phyloP scores from a whole-genome alignment of 495 filamentous ascomycete species.

The Penicillium simplicissimum region DNA sequence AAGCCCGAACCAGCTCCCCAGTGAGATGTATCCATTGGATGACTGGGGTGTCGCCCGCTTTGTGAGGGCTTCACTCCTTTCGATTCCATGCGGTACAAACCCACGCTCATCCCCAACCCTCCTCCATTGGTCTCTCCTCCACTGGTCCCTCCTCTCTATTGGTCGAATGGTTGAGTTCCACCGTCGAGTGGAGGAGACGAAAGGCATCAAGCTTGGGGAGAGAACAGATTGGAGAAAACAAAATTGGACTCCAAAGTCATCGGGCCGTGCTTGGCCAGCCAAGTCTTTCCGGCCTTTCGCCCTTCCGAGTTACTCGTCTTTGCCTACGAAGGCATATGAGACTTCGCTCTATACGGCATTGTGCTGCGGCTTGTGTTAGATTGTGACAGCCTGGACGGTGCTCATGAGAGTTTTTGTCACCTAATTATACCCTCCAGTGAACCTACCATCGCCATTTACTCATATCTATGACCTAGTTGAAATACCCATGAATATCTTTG shows the following conservation, averaged over 20 bases:
- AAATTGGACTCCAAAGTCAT: not conserved
- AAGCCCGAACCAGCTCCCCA: conserved; percentile 18
- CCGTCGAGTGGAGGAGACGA: not conserved
- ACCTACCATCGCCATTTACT: not conserved
- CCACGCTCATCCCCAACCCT: not conserved
- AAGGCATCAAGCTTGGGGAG: not conserved
- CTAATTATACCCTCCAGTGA: not conserved
- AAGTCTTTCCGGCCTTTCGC: not conserved
- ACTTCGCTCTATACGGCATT: not conserved
- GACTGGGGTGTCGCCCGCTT: not conserved
- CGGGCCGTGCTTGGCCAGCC: not conserved
- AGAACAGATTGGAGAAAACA: not conserved
- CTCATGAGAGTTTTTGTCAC: not conserved
- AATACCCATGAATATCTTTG: conserved; percentile 10
- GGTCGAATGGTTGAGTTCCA: not conserved
- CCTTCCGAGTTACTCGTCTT: not conserved
- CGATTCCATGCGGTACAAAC: not conserved
- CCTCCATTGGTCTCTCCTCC: too few relatives aligned
- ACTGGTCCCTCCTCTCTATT: too few relatives aligned
- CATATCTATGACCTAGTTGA: conserved; percentile 4
- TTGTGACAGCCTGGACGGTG: not conserved
- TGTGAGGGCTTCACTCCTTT: not conserved
- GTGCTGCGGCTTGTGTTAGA: not conserved
- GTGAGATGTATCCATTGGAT: not conserved
- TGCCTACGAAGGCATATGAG: not conserved